These are phyloP conservation scores for Saccharomyces paradoxus DNA, from an alignment of 805 yeast species.

Conservation along the genomic window DNA sequence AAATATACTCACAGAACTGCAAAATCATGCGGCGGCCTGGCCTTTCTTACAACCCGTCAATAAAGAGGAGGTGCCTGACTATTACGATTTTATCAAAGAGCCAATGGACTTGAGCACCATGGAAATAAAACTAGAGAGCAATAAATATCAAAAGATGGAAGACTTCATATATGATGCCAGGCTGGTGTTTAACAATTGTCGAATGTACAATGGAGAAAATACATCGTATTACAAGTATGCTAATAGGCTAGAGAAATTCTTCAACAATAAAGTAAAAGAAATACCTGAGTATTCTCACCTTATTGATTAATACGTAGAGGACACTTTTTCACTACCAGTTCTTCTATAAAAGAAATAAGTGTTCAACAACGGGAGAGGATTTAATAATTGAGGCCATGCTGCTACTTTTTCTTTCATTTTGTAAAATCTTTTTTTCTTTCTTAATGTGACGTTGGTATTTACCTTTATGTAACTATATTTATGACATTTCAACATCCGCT, in stretches of 20 bases:
- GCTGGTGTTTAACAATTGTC: constrained; percentile 81
- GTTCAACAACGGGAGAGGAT: background rate
- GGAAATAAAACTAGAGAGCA: constrained; percentile 88
- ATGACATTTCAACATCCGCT: constrained; percentile 29
- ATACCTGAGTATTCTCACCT: constrained; percentile 84
- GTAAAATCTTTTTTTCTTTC: background rate
- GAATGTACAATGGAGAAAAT: constrained; percentile 85
- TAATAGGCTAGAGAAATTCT: constrained; percentile 82
- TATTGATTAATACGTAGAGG: constrained; percentile 42
- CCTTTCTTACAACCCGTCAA: constrained; percentile 92
- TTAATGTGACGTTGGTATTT: constrained; percentile 3
- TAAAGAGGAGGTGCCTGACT: constrained; percentile 90
- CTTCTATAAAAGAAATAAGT: too few species aligned
- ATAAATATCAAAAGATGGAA: constrained; percentile 83
- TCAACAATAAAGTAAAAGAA: constrained; percentile 74
- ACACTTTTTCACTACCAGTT: background rate
- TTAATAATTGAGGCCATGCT: background rate
- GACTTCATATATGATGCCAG: constrained; percentile 85
- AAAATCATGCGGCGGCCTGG: constrained; percentile 96
- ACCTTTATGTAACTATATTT: constrained; percentile 4
- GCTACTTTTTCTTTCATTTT: background rate
- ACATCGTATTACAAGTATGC: constrained; percentile 96
- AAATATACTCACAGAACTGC: constrained; percentile 76
- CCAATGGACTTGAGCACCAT: constrained; percentile 97
- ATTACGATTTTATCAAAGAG: constrained; percentile 90